A percentile compares a stretch with the other conserved stretches of the same genome.
phyloP scores from a whole-genome alignment of 2,329 filamentous ascomycete species.

The Penicillium occitanis region DNA sequence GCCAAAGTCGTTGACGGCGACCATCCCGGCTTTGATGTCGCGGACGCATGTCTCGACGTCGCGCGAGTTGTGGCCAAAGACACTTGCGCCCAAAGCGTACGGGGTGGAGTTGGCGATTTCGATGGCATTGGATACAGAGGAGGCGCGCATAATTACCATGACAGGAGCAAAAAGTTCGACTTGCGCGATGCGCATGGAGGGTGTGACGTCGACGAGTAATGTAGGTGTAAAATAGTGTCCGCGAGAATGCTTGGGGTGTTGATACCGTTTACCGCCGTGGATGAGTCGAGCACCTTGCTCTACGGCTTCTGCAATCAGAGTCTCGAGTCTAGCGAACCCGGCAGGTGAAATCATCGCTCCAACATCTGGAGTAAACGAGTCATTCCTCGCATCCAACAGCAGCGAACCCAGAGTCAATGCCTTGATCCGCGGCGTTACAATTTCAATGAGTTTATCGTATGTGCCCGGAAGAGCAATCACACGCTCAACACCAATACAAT shows the following conservation, averaged over 20 bases:
- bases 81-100: slow-evolving; percentile 84
- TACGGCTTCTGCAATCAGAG: slow-evolving; percentile 74
- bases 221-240: slow-evolving; percentile 95
- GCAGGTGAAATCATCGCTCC: slow-evolving; percentile 85
- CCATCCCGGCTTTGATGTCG: slow-evolving; percentile 79
- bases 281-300: slow-evolving; percentile 75
- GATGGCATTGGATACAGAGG: slow-evolving; percentile 66
- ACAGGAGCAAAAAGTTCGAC: slow-evolving; percentile 92
- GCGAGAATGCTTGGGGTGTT: slow-evolving; percentile 69
- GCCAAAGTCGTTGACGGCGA: slow-evolving; percentile 93
- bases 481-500: slow-evolving; percentile 96
- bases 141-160: slow-evolving; percentile 77
- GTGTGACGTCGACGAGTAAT: slow-evolving; percentile 83
- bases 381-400: slow-evolving; percentile 50
- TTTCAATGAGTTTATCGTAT: slow-evolving; percentile 69
- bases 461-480: slow-evolving; percentile 76
- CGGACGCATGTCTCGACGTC: slow-evolving; percentile 65
- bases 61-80: slow-evolving; percentile 71
- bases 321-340: slow-evolving; percentile 73
- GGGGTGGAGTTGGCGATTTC: slow-evolving; percentile 76
- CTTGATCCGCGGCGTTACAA: slow-evolving; percentile 71
- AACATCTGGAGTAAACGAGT: slow-evolving; percentile 59
- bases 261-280: slow-evolving; percentile 70
- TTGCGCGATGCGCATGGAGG: slow-evolving; percentile 80
- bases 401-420: slow-evolving; percentile 73